Base-by-base conservation (phyloP, 2,329 filamentous ascomycete species). In the Colletotrichum acutatum region DNA sequence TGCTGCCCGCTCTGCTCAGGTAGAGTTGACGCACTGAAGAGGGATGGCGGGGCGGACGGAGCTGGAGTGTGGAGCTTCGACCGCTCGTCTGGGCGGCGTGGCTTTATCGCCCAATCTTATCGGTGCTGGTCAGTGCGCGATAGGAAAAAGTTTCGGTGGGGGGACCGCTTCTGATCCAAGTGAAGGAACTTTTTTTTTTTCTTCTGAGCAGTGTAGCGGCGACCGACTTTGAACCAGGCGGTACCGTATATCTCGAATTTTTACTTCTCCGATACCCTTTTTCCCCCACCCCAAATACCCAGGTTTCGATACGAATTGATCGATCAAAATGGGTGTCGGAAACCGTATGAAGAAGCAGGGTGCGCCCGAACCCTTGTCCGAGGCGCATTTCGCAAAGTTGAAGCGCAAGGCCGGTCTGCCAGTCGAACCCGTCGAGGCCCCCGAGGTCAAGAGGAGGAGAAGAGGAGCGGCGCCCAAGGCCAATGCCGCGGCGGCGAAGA, bases 321-420 rank as follows among this genome's bases (percentile, higher is more conserved):
- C 75, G 71, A 76, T 81, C 81, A 91, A 82, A 80, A 98, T 98
- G 95, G 95, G 95, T 87, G 90, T 91, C 75, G 94, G 95, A 82
- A 93, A 95, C 82, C 94, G 95, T 79, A 97, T 98, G 92, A 94
- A 94, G 83, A 98, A 98, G 86, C 97, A 98, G 89, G 96, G 95
- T 68, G 88, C 93, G 76, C 97, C 97, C 66, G 90, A 93, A 79
- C 89, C 93, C 76, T 89, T 98, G 76, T 94, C 97, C 76, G 94
- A 98, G 80, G 90, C 91, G 76, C 90, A 93, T 79, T 92, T 93
- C 78, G 91, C 92, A 63, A 95, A 92, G 80, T 83, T 92, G 74
- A 98, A 98, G 90, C 91, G 95, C 82, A 98, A 98, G 87, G 91
- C 91, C 73, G 91, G 90, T 74, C 87, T 94, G 78, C 90, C 91